These are phyloP conservation scores for Patellifolia procumbens DNA, from an alignment of 179 eudicot genomes.

Conservation along the genomic window DNA sequence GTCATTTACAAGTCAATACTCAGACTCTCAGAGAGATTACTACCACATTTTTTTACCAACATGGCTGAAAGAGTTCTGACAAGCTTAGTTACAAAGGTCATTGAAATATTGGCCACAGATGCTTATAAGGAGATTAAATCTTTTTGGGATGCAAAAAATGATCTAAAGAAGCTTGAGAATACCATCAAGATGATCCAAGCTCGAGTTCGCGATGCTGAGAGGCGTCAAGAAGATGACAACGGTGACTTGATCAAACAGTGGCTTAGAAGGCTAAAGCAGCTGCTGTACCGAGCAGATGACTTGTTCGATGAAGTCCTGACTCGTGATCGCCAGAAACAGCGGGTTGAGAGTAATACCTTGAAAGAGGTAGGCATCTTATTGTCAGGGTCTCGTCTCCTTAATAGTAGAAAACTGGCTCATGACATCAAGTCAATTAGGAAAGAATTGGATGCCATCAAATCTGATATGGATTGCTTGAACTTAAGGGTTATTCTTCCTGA, in stretches of 20 bases:
- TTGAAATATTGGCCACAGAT: neutral
- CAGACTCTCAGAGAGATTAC: too few species aligned
- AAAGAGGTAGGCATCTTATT: too few species aligned
- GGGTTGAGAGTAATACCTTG: too few species aligned
- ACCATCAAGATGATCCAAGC: neutral
- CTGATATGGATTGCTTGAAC: conserved; percentile 9
- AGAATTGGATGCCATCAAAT: conserved; percentile 16
- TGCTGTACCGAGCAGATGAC: conserved; percentile 3
- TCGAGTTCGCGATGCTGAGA: neutral
- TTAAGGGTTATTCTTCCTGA: neutral
- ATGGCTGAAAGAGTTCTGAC: neutral
- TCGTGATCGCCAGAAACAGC: neutral
- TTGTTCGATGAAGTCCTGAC: neutral
- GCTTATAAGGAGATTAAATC: neutral
- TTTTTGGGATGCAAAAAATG: neutral
- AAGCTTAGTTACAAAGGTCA: neutral
- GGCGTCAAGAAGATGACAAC: neutral
- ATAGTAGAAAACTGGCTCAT: too few species aligned
- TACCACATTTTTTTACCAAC: too few species aligned
- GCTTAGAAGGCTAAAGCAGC: neutral
- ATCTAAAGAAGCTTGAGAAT: neutral
- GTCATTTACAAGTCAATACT: too few species aligned
- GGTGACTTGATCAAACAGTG: neutral
- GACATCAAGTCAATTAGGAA: conserved; percentile 17
- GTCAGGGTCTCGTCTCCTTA: too few species aligned